These are phyloP conservation scores for Tilletia indica DNA, from an alignment of 1,284 basidiomycete genomes.

Conservation along the genomic window DNA sequence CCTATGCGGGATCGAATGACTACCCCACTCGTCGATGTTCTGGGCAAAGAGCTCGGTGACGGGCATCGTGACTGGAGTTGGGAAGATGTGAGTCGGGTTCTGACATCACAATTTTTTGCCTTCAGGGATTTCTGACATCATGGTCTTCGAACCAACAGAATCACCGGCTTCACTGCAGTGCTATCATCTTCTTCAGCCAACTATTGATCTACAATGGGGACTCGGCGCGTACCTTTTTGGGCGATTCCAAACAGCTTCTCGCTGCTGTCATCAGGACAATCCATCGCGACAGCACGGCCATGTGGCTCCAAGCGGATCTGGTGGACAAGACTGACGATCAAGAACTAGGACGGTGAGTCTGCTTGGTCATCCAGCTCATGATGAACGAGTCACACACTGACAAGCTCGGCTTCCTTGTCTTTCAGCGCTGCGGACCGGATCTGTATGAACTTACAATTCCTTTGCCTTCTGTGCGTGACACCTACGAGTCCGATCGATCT, in stretches of 20 bases:
- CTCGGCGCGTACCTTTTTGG: constrained; percentile 5
- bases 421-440: constrained; percentile 13
- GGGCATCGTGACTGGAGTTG: constrained; percentile 3
- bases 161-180: background rate
- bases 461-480: background rate
- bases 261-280: constrained; percentile 10
- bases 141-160: background rate
- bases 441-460: constrained; percentile 4
- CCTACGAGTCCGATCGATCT: background rate
- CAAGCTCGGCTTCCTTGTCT: too few relatives aligned
- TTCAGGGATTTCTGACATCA: too few relatives aligned
- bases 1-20: background rate
- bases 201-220: constrained; percentile 10
- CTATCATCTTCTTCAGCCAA: background rate
- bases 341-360: constrained; percentile 15
- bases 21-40: background rate
- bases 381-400: too few relatives aligned
- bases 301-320: constrained; percentile 3
- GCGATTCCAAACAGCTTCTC: background rate
- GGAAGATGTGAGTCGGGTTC: background rate
- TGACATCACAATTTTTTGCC: background rate
- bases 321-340: constrained; percentile 9
- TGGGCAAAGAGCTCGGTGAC: background rate
- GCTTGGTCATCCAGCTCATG: too few relatives aligned
- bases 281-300: background rate